Conservation (phyloP, 352 stramenopile genomes). For the Pythium guiyangense region DNA sequence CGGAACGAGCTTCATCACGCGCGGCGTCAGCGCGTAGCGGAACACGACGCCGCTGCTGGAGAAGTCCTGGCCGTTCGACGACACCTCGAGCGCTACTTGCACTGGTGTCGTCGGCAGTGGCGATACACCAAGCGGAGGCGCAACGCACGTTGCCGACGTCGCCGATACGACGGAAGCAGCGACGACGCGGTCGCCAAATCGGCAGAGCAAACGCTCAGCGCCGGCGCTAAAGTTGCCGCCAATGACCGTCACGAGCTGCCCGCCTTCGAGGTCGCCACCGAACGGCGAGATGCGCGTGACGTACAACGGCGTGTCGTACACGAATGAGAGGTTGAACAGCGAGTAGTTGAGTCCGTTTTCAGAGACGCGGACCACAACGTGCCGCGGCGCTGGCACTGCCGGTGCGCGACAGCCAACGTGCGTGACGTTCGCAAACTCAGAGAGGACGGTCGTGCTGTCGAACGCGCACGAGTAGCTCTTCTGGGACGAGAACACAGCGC, state of each 20-base stretch:
- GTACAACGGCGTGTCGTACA: slow-evolving; percentile 42
- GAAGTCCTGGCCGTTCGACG: slow-evolving; percentile 82
- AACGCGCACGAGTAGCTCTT: slow-evolving; percentile 54
- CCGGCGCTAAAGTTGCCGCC: slow-evolving; percentile 55
- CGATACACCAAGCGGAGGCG: slow-evolving; percentile 35
- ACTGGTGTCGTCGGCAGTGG: not conserved
- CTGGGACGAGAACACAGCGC: slow-evolving; percentile 20
- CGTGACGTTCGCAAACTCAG: slow-evolving; percentile 47
- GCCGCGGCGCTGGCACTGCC: slow-evolving; percentile 13
- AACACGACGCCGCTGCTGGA: slow-evolving; percentile 50
- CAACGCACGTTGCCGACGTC: slow-evolving; percentile 53
- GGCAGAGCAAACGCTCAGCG: slow-evolving; percentile 55
- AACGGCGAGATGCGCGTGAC: slow-evolving; percentile 53
- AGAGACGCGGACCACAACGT: slow-evolving; percentile 42
- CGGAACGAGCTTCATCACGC: slow-evolving; percentile 54
- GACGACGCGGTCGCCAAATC: slow-evolving; percentile 83
- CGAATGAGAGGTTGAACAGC: slow-evolving; percentile 43
- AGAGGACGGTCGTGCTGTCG: slow-evolving; percentile 26
- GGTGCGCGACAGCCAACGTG: slow-evolving; percentile 61
- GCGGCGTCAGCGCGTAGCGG: slow-evolving; percentile 54
- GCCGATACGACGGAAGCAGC: slow-evolving; percentile 60
- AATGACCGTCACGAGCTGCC: slow-evolving; percentile 41
- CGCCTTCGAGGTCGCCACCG: slow-evolving; percentile 60
- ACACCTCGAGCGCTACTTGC: slow-evolving; percentile 83
- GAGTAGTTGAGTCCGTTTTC: slow-evolving; percentile 56